Conservation (phyloP, 371 early-diverging fungal genomes). For the Mucor racemosus region DNA sequence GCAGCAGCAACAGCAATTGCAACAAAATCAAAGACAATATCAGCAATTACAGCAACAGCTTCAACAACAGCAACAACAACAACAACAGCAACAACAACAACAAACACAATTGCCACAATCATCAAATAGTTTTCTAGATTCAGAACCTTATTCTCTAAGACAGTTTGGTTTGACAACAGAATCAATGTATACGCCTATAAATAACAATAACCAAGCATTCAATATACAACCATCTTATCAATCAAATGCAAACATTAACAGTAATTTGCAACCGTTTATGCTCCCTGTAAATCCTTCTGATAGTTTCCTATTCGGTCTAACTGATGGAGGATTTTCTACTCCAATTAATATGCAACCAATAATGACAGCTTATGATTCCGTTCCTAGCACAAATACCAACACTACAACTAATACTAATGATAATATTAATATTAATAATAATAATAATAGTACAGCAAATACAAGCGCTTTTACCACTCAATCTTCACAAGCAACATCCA, state of each 20-base stretch:
- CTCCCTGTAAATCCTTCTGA: constrained; percentile 16
- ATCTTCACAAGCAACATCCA: constrained; percentile 7
- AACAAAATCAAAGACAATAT: not conserved
- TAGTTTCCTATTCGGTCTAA: constrained; percentile 23
- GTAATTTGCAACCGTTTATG: not conserved
- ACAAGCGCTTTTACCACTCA: constrained; percentile 1
- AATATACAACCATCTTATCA: not conserved
- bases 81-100: not conserved
- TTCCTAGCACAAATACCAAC: not conserved
- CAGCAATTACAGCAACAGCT: too few species aligned
- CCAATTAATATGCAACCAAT: not conserved
- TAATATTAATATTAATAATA: not conserved
- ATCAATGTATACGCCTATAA: constrained; percentile 21
- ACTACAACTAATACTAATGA: not conserved
- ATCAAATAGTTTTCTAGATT: constrained; percentile 5
- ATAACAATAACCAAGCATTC: not conserved
- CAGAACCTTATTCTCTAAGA: constrained; percentile 38
- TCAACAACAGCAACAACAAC: not conserved
- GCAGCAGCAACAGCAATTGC: not conserved
- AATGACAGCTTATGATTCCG: not conserved
- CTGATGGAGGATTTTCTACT: constrained; percentile 10
- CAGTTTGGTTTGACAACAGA: constrained; percentile 42
- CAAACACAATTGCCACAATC: not conserved
- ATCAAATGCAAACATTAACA: constrained; percentile 1
- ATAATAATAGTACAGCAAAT: not conserved